Percentiles rank a stretch among this genome's conserved stretches.
phyloP scores from a whole-genome alignment of 139 green algal species.

The Chloropicon primus region DNA sequence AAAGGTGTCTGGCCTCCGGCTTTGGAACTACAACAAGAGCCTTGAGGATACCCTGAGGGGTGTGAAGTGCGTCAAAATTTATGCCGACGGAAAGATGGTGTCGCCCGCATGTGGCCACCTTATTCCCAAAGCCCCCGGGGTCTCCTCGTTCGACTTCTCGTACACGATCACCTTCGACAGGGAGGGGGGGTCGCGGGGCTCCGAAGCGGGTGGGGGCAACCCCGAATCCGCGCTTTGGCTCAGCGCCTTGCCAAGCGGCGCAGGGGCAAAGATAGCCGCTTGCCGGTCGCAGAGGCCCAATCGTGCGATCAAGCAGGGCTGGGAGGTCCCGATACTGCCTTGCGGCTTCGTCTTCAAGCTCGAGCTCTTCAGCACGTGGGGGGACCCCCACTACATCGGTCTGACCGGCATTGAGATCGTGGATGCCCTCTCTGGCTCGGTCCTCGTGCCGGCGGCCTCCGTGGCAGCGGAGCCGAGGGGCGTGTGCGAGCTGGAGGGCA shows the following conservation, averaged over 20 bases:
- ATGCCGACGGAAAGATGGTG: slow-evolving; percentile 19
- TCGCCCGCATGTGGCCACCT: slow-evolving; percentile 14
- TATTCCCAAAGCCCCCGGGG: slow-evolving; percentile 16
- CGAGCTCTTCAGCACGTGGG: slow-evolving; percentile 22
- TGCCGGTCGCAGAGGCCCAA: background rate
- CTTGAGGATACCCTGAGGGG: slow-evolving; percentile 15
- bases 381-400: slow-evolving; percentile 24
- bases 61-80: slow-evolving; percentile 5
- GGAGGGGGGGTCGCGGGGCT: background rate
- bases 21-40: slow-evolving; percentile 37
- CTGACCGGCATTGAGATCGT: slow-evolving; percentile 22
- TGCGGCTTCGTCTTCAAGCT: slow-evolving; percentile 25
- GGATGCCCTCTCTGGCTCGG: slow-evolving; percentile 1
- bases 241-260: background rate
- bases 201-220: background rate
- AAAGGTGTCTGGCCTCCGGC: slow-evolving; percentile 7
- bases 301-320: background rate
- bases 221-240: background rate
- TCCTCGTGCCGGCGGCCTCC: background rate
- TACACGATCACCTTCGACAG: slow-evolving; percentile 13
- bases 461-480: slow-evolving; percentile 3
- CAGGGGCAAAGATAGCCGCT: background rate
- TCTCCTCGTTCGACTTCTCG: slow-evolving; percentile 14
- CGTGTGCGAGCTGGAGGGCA: slow-evolving; percentile 18
- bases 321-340: slow-evolving; percentile 15